Conservation (phyloP, 345 rosid species). For the Citrus sp. region DNA sequence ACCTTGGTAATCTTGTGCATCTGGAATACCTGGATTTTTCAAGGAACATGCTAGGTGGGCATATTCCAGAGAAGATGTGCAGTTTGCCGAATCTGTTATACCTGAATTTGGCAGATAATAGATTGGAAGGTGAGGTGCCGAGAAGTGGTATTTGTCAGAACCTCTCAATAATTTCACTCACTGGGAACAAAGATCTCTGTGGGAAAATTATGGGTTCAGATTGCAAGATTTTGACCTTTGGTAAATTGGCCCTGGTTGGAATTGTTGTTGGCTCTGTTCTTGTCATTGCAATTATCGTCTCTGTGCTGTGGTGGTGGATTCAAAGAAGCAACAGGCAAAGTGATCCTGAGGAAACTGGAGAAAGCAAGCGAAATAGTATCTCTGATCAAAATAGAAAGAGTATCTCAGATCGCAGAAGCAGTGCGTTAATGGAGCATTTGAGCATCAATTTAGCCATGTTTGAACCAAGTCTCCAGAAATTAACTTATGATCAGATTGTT, state of each 20-base stretch:
- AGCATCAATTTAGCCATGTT: conserved; percentile 88
- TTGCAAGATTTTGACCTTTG: conserved; percentile 37
- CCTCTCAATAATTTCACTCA: conserved; percentile 37
- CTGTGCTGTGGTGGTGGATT: conserved; percentile 42
- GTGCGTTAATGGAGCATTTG: conserved; percentile 77
- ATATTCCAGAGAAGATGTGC: conserved; percentile 62
- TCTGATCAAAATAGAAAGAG: neutral
- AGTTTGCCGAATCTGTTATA: conserved; percentile 37
- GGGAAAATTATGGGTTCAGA: conserved; percentile 45
- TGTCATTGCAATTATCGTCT: conserved; percentile 27
- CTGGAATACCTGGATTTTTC: conserved; percentile 67
- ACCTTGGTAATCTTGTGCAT: conserved; percentile 59
- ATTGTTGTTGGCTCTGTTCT: conserved; percentile 39
- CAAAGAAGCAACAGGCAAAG: conserved; percentile 30
- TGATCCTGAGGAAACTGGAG: conserved; percentile 43
- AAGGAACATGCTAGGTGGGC: conserved; percentile 52
- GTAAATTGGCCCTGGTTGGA: conserved; percentile 37
- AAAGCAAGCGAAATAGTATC: conserved; percentile 16
- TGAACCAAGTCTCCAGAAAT: conserved; percentile 73
- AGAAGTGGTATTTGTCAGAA: conserved; percentile 57
- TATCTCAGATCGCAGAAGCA: conserved; percentile 50
- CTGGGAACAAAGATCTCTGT: conserved; percentile 68
- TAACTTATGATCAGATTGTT: conserved; percentile 65
- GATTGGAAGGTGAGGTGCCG: conserved; percentile 63
- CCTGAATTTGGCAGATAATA: conserved; percentile 57